These are phyloP conservation scores for Colletotrichum eleusines DNA, from an alignment of 2,329 filamentous ascomycete genomes.

Conservation along the genomic window DNA sequence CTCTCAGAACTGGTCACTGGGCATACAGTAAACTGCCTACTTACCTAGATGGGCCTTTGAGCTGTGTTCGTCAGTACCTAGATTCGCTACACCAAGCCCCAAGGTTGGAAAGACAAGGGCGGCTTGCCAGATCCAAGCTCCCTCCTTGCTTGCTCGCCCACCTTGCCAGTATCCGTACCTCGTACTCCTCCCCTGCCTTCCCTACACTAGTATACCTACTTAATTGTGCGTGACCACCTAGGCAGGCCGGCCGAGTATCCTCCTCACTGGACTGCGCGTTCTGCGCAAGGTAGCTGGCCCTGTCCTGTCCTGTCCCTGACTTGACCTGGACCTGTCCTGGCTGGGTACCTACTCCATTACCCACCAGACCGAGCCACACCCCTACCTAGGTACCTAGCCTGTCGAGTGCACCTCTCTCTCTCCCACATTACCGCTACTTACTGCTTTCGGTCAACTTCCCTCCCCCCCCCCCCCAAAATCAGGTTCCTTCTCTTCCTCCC, in stretches of 20 bases:
- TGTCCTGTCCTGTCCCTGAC: constrained; percentile 18
- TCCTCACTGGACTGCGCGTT: constrained; percentile 27
- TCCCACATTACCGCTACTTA: constrained; percentile 41
- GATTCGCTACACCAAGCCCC: constrained; percentile 19
- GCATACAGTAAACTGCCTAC: not conserved
- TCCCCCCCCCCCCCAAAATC: constrained; percentile 35
- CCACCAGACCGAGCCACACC: constrained; percentile 42
- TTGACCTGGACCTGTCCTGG: constrained; percentile 13
- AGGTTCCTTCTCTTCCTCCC: constrained; percentile 43
- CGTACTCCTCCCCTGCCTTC: not conserved
- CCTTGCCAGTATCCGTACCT: constrained; percentile 19
- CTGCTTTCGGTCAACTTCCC: constrained; percentile 43
- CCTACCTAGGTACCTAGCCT: constrained; percentile 29
- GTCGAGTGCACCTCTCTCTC: constrained; percentile 15
- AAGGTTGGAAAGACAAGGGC: constrained; percentile 25
- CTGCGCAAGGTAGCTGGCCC: constrained; percentile 26
- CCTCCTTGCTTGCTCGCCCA: constrained; percentile 39
- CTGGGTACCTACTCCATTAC: constrained; percentile 36
- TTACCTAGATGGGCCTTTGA: too few species aligned
- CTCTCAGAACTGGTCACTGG: not conserved
- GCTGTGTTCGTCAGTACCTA: constrained; percentile 18
- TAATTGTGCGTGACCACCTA: constrained; percentile 1
- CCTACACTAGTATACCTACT: not conserved
- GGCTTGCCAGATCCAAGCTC: constrained; percentile 39
- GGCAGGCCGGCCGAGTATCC: constrained; percentile 11